A percentile compares a stretch with the other conserved stretches of the same genome.
Evolutionary conservation across 805 yeast species (phyloP).

Genomic region (Maudiozyma turicensis): DNA sequence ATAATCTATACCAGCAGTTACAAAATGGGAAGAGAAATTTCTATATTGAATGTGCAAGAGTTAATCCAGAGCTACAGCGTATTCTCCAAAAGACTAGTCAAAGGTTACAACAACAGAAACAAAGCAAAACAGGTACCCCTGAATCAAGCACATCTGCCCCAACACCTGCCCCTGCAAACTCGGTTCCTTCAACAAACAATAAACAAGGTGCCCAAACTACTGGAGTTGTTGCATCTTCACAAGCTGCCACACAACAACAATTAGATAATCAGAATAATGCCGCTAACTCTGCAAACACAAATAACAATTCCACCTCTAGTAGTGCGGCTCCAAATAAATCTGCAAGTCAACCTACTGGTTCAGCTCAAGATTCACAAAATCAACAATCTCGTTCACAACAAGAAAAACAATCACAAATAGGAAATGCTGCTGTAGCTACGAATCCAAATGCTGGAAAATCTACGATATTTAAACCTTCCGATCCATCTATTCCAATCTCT

Average conservation of each 20-base stretch:
- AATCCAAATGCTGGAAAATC: constrained; percentile 17
- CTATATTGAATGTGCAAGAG: constrained; percentile 28
- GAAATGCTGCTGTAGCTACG: constrained; percentile 34
- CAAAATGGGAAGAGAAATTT: constrained; percentile 25
- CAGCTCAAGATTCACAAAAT: neutral
- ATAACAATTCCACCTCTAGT: too few species aligned
- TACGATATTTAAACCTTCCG: constrained; percentile 33
- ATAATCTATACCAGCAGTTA: constrained; percentile 20
- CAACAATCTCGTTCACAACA: constrained; percentile 1
- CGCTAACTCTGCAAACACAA: too few species aligned
- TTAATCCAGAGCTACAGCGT: constrained; percentile 25
- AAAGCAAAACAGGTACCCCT: constrained; percentile 5
- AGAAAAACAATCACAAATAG: constrained; percentile 28
- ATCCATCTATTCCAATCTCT: constrained; percentile 65
- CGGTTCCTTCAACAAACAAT: constrained; percentile 6
- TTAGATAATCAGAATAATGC: too few species aligned
- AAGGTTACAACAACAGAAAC: constrained; percentile 17
- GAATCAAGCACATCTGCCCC: constrained; percentile 8
- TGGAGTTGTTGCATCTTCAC: neutral
- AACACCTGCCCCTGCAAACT: constrained; percentile 6
- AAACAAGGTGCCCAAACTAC: constrained; percentile 5
- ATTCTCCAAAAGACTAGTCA: constrained; percentile 23
- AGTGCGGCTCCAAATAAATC: too few species aligned
- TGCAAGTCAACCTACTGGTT: neutral
- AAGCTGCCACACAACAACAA: constrained; percentile 4